Evolutionary conservation across 306 rosid genomes (phyloP).

Genomic region (Carpinus viminea): DNA sequence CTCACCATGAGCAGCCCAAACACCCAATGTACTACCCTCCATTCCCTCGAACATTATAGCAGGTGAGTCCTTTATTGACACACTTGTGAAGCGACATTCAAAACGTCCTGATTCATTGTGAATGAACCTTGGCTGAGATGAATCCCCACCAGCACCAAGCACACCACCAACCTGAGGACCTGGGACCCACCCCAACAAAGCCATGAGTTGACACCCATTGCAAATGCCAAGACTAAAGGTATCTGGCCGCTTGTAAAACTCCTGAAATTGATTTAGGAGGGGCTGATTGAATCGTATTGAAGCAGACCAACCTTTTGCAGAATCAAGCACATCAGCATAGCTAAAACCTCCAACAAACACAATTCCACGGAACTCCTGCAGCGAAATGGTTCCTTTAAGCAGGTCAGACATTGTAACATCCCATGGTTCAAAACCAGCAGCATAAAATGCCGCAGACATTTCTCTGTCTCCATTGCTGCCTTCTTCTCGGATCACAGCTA

Average conservation of each 20-base stretch:
- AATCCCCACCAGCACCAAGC: slow-evolving; percentile 78
- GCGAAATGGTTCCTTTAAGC: slow-evolving; percentile 58
- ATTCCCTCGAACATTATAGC: slow-evolving; percentile 83
- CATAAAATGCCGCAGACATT: slow-evolving; percentile 90
- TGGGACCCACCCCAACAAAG: slow-evolving; percentile 89
- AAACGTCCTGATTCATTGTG: slow-evolving; percentile 88
- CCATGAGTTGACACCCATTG: slow-evolving; percentile 98
- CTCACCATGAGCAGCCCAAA: slow-evolving; percentile 93
- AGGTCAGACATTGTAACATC: slow-evolving; percentile 89
- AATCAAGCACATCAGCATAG: slow-evolving; percentile 91
- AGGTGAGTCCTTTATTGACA: slow-evolving; percentile 75
- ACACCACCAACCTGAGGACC: slow-evolving; percentile 90
- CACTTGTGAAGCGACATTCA: slow-evolving; percentile 89
- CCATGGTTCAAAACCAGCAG: slow-evolving; percentile 89
- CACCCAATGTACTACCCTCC: slow-evolving; percentile 83
- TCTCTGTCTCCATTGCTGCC: slow-evolving; percentile 95
- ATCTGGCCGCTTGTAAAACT: slow-evolving; percentile 72
- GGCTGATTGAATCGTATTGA: slow-evolving; percentile 72
- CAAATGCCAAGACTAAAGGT: slow-evolving; percentile 93
- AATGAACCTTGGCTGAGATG: slow-evolving; percentile 85
- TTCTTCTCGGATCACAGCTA: slow-evolving; percentile 92
- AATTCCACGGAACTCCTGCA: slow-evolving; percentile 65
- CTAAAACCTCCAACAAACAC: slow-evolving; percentile 94
- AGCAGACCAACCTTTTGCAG: slow-evolving; percentile 95
- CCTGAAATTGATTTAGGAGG: slow-evolving; percentile 75